Evolutionary conservation across 2,329 filamentous ascomycete genomes (phyloP).

Genomic region (Neodidymelliopsis sp.): DNA sequence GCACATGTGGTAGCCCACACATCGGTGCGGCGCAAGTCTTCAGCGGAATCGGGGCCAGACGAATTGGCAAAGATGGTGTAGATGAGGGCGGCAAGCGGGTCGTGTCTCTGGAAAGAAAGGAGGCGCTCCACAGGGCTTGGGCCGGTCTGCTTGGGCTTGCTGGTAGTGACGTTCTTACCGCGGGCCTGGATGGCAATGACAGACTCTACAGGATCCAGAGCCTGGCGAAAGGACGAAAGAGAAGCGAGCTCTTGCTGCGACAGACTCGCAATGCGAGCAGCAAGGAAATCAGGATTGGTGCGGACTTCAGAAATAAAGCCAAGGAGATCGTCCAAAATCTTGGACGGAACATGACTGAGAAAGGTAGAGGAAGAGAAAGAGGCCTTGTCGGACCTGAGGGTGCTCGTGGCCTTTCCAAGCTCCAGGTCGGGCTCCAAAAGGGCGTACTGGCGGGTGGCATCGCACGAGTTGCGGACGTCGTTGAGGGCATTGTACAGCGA

Average conservation of each 20-base stretch:
- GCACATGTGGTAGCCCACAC: conserved; percentile 91
- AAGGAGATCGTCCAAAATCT: conserved; percentile 77
- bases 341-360: conserved; percentile 74
- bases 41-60: conserved; percentile 78
- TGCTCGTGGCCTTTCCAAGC: conserved; percentile 50
- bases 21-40: conserved; percentile 80
- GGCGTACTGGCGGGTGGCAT: conserved; percentile 74
- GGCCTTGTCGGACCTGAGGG: conserved; percentile 53
- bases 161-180: conserved; percentile 58
- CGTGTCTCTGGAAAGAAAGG: conserved; percentile 86
- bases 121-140: conserved; percentile 79
- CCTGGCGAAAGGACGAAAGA: conserved; percentile 79
- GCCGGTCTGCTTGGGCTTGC: conserved; percentile 58
- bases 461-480: conserved; percentile 79
- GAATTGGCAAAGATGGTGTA: conserved; percentile 91
- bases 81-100: conserved; percentile 83
- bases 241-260: conserved; percentile 77
- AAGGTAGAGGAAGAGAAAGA: conserved; percentile 53
- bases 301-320: conserved; percentile 82
- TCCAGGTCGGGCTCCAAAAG: conserved; percentile 77
- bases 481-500: conserved; percentile 78
- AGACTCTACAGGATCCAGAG: conserved; percentile 81
- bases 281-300: conserved; percentile 87
- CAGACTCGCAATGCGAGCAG: conserved; percentile 79
- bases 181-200: conserved; percentile 72